Percentiles rank a stretch among this genome's conserved stretches.
phyloP scores from a whole-genome alignment of 2,329 filamentous ascomycete species.

The Colletotrichum sp. region DNA sequence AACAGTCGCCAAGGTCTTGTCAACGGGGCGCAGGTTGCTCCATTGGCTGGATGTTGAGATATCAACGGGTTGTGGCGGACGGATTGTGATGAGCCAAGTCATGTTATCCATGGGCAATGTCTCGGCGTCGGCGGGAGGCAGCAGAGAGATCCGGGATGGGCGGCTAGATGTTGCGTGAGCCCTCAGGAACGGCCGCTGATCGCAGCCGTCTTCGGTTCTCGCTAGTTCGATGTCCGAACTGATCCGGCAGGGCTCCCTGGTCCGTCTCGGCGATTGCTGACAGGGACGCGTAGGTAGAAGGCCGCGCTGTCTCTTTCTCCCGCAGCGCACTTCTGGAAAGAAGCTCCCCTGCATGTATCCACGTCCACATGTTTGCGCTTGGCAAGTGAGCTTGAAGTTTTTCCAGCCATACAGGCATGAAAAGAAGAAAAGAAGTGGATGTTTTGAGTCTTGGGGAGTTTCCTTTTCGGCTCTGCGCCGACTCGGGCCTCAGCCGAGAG shows the following conservation, averaged over 20 bases:
- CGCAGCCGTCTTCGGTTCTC: slow-evolving; percentile 5
- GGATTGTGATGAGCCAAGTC: slow-evolving; percentile 5
- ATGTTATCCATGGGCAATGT: background rate
- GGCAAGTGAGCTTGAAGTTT: background rate
- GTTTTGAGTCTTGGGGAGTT: background rate
- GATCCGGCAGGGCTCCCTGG: background rate
- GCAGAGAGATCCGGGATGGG: background rate
- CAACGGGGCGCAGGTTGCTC: background rate
- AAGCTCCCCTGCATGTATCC: background rate
- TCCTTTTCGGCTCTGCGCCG: background rate
- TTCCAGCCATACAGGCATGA: background rate
- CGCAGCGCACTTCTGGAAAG: background rate
- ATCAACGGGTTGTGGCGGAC: background rate
- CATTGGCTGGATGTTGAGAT: background rate
- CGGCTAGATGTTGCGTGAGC: background rate
- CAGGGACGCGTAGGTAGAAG: background rate
- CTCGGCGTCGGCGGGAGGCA: background rate
- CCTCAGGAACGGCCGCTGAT: background rate
- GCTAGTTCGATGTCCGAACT: slow-evolving; percentile 2
- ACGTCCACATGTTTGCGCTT: background rate
- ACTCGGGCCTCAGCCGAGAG: background rate
- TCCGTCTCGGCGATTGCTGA: background rate
- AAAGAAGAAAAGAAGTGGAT: background rate
- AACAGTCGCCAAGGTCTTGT: slow-evolving; percentile 16
- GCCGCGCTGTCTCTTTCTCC: background rate